These are phyloP conservation scores for Irpex lacteus DNA, from an alignment of 1,284 basidiomycete species.

Conservation along the genomic window DNA sequence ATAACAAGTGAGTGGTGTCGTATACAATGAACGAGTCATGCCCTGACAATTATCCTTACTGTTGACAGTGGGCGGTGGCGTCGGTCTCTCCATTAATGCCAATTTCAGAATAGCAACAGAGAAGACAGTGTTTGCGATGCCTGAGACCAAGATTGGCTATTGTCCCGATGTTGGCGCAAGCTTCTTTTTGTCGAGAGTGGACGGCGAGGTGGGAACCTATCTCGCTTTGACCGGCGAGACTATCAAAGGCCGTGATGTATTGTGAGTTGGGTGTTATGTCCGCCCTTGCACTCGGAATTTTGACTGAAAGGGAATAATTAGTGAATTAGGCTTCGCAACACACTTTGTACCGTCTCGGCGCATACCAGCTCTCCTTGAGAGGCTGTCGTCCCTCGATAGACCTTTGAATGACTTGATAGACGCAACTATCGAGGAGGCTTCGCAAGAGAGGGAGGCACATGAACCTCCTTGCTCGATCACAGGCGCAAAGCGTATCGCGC, in stretches of 20 bases:
- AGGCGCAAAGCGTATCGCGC: conserved; percentile 65
- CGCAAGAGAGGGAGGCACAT: conserved; percentile 53
- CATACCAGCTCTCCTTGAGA: conserved; percentile 65
- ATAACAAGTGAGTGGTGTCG: conserved; percentile 70
- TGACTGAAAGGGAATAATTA: conserved; percentile 28
- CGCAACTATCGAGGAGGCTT: conserved; percentile 66
- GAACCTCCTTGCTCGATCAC: conserved; percentile 56
- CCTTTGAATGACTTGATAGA: conserved; percentile 48
- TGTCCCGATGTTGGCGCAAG: conserved; percentile 92
- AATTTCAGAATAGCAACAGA: conserved; percentile 94
- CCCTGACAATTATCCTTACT: neutral
- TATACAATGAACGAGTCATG: conserved; percentile 5
- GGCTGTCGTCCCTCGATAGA: conserved; percentile 59
- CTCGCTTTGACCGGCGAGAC: conserved; percentile 85
- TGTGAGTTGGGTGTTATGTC: conserved; percentile 50
- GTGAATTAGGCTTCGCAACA: conserved; percentile 88
- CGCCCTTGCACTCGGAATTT: conserved; percentile 1
- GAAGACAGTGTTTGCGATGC: conserved; percentile 94
- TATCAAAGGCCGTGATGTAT: conserved; percentile 76
- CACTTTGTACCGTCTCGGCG: conserved; percentile 82
- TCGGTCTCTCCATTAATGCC: conserved; percentile 87
- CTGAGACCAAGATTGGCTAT: conserved; percentile 91
- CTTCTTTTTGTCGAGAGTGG: conserved; percentile 86
- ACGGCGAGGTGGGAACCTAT: conserved; percentile 92
- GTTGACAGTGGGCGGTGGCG: conserved; percentile 88